Evolutionary conservation across 345 rosid genomes (phyloP).

Genomic region (Eucalyptus tenuipes): DNA sequence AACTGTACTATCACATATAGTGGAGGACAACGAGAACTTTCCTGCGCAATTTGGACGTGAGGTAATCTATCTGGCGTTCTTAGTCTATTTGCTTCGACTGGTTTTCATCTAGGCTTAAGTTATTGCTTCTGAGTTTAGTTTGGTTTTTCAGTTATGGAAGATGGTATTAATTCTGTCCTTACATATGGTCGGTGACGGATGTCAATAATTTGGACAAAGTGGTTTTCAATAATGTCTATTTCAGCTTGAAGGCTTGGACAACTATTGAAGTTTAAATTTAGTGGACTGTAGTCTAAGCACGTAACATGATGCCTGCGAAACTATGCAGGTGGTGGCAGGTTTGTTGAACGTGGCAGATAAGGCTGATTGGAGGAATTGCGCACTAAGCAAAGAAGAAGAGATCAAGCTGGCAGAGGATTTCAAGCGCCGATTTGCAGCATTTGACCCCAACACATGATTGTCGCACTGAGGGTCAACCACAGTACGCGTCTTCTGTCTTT

Average conservation of each 20-base stretch:
- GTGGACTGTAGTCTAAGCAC: background rate
- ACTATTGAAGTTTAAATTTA: background rate
- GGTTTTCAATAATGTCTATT: background rate
- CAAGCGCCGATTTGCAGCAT: conserved; percentile 51
- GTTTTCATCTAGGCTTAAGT: background rate
- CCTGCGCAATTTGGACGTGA: conserved; percentile 93
- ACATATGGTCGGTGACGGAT: background rate
- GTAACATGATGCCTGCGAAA: background rate
- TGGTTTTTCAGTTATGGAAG: background rate
- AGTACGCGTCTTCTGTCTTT: background rate
- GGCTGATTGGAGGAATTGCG: conserved; percentile 85
- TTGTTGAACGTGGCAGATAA: conserved; percentile 65
- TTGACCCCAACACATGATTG: conserved; percentile 40
- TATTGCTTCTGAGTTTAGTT: background rate
- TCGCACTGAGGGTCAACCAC: background rate
- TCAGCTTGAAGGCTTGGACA: background rate
- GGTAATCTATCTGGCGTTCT: conserved; percentile 17
- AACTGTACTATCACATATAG: conserved; percentile 35
- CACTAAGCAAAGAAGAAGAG: conserved; percentile 66
- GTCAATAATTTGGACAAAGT: background rate
- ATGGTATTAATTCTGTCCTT: background rate
- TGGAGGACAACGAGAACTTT: conserved; percentile 69
- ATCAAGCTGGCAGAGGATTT: conserved; percentile 42
- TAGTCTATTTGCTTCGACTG: background rate
- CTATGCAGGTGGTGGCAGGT: conserved; percentile 77